These are phyloP conservation scores for Fibroporia radiculosa DNA, from an alignment of 768 basidiomycete species.

Conservation along the genomic window DNA sequence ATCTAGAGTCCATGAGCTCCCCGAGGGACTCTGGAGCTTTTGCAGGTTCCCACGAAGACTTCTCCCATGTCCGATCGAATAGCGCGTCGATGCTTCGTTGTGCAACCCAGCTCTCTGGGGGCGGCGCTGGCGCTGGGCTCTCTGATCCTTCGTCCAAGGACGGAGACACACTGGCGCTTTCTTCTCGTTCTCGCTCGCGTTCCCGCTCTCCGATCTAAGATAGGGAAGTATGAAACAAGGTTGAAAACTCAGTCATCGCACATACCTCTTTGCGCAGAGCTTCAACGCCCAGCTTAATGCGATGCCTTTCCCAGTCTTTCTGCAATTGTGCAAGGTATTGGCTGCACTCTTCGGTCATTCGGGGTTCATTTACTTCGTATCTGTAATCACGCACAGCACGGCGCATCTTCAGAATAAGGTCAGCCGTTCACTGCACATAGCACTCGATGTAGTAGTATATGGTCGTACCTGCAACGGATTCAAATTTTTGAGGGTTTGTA, in stretches of 20 bases:
- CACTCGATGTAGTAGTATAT: neutral
- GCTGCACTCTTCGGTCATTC: constrained; percentile 91
- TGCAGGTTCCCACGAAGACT: constrained; percentile 70
- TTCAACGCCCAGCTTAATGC: constrained; percentile 82
- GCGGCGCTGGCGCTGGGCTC: constrained; percentile 20
- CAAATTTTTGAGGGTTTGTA: constrained; percentile 77
- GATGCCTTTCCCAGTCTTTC: constrained; percentile 94
- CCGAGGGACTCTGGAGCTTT: constrained; percentile 77
- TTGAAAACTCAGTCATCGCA: neutral
- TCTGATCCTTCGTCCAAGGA: constrained; percentile 18
- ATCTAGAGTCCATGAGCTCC: constrained; percentile 85
- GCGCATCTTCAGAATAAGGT: constrained; percentile 60
- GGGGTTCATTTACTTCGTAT: constrained; percentile 87
- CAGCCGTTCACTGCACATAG: neutral
- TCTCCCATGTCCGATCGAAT: constrained; percentile 62
- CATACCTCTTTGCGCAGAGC: constrained; percentile 75
- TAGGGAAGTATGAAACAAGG: neutral
- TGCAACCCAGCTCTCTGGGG: constrained; percentile 24
- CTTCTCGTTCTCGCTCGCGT: constrained; percentile 64
- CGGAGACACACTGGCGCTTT: constrained; percentile 30
- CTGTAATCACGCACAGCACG: constrained; percentile 89
- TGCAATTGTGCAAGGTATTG: constrained; percentile 94
- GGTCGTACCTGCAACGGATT: constrained; percentile 83
- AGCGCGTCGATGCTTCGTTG: constrained; percentile 69
- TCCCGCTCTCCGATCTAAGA: constrained; percentile 56